These are phyloP conservation scores for Fusarium pseudograminearum DNA, from an alignment of 2,329 filamentous ascomycete species.

Conservation along the genomic window DNA sequence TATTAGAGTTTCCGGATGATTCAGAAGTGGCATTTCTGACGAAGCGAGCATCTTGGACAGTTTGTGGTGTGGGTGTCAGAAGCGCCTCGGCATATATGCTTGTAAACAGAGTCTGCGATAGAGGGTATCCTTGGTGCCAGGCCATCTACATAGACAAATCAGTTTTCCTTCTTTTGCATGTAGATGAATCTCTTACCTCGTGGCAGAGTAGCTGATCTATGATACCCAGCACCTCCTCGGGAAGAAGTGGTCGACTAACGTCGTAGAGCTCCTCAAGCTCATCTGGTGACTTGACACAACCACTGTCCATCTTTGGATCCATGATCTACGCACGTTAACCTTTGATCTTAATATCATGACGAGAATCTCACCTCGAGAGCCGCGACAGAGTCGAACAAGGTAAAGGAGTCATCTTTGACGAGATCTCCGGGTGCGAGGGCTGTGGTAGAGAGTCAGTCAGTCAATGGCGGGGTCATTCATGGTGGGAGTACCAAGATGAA, in stretches of 20 bases:
- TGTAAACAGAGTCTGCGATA: constrained; percentile 94
- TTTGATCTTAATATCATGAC: not conserved
- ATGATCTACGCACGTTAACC: constrained; percentile 77
- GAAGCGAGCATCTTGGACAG: constrained; percentile 75
- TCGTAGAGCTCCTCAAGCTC: constrained; percentile 88
- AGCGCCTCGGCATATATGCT: constrained; percentile 90
- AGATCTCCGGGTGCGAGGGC: constrained; percentile 83
- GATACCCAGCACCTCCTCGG: constrained; percentile 87
- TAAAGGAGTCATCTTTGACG: constrained; percentile 94
- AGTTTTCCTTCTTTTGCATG: not conserved
- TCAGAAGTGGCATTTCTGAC: constrained; percentile 51
- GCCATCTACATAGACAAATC: constrained; percentile 73
- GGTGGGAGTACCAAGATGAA: constrained; percentile 1
- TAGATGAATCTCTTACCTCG: constrained; percentile 68
- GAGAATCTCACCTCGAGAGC: constrained; percentile 73
- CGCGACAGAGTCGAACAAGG: constrained; percentile 92
- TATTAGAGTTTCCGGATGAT: constrained; percentile 54
- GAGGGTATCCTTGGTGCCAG: constrained; percentile 95
- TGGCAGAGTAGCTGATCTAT: constrained; percentile 93
- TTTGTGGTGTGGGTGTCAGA: constrained; percentile 75
- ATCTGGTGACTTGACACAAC: constrained; percentile 81
- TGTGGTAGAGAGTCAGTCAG: constrained; percentile 54
- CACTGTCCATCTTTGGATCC: constrained; percentile 99
- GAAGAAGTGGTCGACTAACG: constrained; percentile 73
- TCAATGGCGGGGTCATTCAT: constrained; percentile 34